A percentile compares a stretch with the other conserved stretches of the same genome.
phyloP scores from a whole-genome alignment of 805 yeast species.

The Metschnikowia anglica region DNA sequence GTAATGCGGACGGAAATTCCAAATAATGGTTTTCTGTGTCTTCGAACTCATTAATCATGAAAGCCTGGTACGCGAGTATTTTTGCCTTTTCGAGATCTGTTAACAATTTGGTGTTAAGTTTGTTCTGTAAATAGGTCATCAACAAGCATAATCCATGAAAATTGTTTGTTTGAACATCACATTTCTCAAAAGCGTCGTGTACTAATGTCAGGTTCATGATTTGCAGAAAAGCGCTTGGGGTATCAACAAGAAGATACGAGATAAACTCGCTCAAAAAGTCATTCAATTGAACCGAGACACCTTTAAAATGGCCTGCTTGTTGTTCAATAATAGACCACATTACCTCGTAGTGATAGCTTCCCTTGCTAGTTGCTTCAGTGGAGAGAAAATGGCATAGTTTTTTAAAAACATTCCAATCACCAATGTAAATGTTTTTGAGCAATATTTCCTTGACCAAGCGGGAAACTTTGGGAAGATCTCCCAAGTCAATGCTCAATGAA shows the following conservation, averaged over 20 bases:
- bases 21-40: constrained; percentile 40
- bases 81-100: constrained; percentile 17
- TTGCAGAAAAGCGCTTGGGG: constrained; percentile 9
- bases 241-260: constrained; percentile 21
- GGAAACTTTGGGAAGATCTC: constrained; percentile 35
- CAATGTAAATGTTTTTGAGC: constrained; percentile 30
- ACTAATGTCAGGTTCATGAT: constrained; percentile 32
- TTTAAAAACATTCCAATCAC: constrained; percentile 29
- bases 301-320: constrained; percentile 29
- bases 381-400: constrained; percentile 32
- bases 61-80: constrained; percentile 30
- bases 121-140: constrained; percentile 3
- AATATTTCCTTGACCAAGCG: constrained; percentile 39
- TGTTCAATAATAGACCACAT: constrained; percentile 36
- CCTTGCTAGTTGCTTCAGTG: constrained; percentile 24
- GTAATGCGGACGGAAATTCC: constrained; percentile 26
- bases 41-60: constrained; percentile 36
- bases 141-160: constrained; percentile 28
- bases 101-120: neutral
- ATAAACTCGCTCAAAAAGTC: constrained; percentile 33
- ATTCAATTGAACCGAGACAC: constrained; percentile 24
- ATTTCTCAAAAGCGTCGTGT: constrained; percentile 25
- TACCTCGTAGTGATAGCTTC: constrained; percentile 31
- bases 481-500: constrained; percentile 32
- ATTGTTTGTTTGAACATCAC: constrained; percentile 31